Evolutionary conservation across 305 asterid genomes (phyloP).

Genomic region (Fraxinus ornus): DNA sequence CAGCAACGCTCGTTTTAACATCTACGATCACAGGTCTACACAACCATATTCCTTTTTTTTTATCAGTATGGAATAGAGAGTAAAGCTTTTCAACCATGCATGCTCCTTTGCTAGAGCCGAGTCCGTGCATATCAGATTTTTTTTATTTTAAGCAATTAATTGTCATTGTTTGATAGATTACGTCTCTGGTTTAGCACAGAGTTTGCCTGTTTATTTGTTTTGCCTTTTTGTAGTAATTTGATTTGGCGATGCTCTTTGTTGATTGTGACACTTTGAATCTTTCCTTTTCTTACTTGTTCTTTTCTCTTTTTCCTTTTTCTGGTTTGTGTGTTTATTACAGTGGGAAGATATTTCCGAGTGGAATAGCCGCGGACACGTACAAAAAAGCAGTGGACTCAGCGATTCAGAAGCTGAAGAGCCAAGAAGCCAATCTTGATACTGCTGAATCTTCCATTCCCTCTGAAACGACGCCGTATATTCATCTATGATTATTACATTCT

Average conservation of each 20-base stretch:
- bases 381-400: conserved; percentile 88
- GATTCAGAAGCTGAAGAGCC: conserved; percentile 53
- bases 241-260: conserved; percentile 26
- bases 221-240: neutral
- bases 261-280: conserved; percentile 30
- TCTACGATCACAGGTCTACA: conserved; percentile 68
- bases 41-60: neutral
- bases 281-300: neutral
- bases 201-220: neutral
- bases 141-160: neutral
- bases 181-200: neutral
- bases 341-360: conserved; percentile 87
- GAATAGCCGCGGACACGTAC: conserved; percentile 73
- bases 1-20: conserved; percentile 83
- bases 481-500: neutral
- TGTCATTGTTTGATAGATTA: neutral
- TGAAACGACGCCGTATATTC: conserved; percentile 51
- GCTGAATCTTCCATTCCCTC: conserved; percentile 24
- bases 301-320: neutral
- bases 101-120: neutral
- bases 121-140: neutral
- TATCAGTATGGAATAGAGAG: neutral
- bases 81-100: neutral
- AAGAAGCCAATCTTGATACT: conserved; percentile 39
- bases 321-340: conserved; percentile 27